Conservation (phyloP, 352 stramenopile species). For the Globisporangium takayamanum region DNA sequence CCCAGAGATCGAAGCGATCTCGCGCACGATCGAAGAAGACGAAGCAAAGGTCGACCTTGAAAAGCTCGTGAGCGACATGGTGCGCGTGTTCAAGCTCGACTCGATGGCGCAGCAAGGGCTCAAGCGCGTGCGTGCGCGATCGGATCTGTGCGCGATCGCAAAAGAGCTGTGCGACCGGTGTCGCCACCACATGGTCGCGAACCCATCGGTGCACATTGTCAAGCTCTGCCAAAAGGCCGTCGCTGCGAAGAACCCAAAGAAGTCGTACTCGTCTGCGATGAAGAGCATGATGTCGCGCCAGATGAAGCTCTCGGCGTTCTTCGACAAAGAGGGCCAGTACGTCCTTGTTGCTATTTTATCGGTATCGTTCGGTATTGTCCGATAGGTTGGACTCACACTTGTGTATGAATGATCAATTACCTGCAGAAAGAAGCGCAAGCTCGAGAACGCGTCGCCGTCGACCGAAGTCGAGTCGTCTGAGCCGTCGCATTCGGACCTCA, state of each 20-base stretch:
- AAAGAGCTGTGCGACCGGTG: slow-evolving; percentile 75
- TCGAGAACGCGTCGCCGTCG: slow-evolving; percentile 54
- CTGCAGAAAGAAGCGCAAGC: slow-evolving; percentile 67
- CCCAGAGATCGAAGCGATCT: slow-evolving; percentile 46
- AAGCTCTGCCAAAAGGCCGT: slow-evolving; percentile 73
- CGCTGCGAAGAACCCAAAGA: slow-evolving; percentile 67
- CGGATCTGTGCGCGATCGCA: slow-evolving; percentile 64
- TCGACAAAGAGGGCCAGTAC: slow-evolving; percentile 70
- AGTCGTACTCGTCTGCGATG: slow-evolving; percentile 79
- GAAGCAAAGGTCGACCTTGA: slow-evolving; percentile 48
- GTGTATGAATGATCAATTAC: not conserved
- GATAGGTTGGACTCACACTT: not conserved
- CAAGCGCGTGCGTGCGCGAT: slow-evolving; percentile 47
- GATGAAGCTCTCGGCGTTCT: slow-evolving; percentile 71
- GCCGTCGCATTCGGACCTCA: slow-evolving; percentile 64
- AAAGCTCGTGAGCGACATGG: slow-evolving; percentile 54
- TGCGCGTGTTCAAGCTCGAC: slow-evolving; percentile 70
- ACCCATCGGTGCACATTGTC: slow-evolving; percentile 77
- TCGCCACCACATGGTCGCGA: slow-evolving; percentile 73
- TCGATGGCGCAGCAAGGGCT: slow-evolving; percentile 72
- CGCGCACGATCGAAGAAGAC: slow-evolving; percentile 54
- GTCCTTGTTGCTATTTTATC: slow-evolving; percentile 9
- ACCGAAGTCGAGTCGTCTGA: slow-evolving; percentile 58
- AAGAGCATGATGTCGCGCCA: slow-evolving; percentile 84
- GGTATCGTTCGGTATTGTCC: not conserved